These are phyloP conservation scores for Penicillium steckii DNA, from an alignment of 495 filamentous ascomycete species.

Conservation along the genomic window DNA sequence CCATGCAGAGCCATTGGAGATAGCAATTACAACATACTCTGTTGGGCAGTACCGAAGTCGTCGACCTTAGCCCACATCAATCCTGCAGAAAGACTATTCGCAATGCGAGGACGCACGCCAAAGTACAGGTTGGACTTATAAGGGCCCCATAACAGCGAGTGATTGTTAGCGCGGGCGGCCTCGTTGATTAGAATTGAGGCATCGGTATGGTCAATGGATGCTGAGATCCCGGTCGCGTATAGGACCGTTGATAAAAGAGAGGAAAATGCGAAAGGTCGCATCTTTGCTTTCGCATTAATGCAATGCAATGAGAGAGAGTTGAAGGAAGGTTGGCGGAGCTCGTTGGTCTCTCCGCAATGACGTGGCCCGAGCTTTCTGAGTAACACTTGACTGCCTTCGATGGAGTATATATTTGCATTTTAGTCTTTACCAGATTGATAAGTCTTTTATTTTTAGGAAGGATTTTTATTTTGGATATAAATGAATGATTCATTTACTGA, in stretches of 20 bases:
- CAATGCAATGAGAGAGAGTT: slow-evolving; percentile 17
- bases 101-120: slow-evolving; percentile 83
- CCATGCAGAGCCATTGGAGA: neutral
- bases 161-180: slow-evolving; percentile 61
- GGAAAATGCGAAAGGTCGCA: slow-evolving; percentile 32
- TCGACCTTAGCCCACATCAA: slow-evolving; percentile 92
- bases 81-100: slow-evolving; percentile 78
- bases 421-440: no score
- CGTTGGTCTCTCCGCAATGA: slow-evolving; percentile 37
- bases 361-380: slow-evolving; percentile 42
- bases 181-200: slow-evolving; percentile 41
- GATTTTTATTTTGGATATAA: no score
- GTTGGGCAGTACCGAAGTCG: slow-evolving; percentile 70
- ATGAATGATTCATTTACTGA: no score
- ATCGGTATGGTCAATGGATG: slow-evolving; percentile 33
- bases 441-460: no score
- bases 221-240: slow-evolving; percentile 31
- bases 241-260: slow-evolving; percentile 31
- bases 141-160: slow-evolving; percentile 92
- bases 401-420: no score
- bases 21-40: slow-evolving; percentile 59
- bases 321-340: slow-evolving; percentile 19
- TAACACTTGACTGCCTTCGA: no score
- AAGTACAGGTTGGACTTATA: slow-evolving; percentile 97
- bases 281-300: slow-evolving; percentile 26